Evolutionary conservation across 345 rosid species (phyloP).

Genomic region (Anacardium occidentale): DNA sequence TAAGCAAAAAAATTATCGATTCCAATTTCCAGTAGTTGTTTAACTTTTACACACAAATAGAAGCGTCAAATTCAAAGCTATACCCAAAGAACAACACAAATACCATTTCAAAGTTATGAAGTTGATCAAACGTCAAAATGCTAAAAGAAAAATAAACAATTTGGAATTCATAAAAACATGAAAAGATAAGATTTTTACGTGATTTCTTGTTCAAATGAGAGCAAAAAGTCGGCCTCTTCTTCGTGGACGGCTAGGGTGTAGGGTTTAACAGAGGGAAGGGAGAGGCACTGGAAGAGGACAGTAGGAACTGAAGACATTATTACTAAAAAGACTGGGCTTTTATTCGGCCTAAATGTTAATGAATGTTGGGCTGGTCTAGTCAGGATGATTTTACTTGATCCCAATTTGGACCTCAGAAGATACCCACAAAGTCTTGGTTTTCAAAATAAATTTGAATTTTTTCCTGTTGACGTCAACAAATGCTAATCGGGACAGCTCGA

Average conservation of each 20-base stretch:
- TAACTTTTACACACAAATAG: background rate
- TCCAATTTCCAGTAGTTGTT: background rate
- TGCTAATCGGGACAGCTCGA: too few species aligned
- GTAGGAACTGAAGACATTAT: background rate
- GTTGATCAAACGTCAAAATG: background rate
- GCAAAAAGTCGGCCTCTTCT: background rate
- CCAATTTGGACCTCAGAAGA: background rate
- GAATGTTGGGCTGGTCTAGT: background rate
- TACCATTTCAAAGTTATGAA: background rate
- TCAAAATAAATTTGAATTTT: too few species aligned
- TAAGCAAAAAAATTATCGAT: too few species aligned
- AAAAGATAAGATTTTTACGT: background rate
- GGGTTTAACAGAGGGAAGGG: slow-evolving; percentile 6
- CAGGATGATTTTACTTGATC: too few species aligned
- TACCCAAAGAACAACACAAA: background rate
- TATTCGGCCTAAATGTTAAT: background rate
- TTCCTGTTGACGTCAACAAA: too few species aligned
- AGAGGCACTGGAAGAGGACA: background rate
- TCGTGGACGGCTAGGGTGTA: slow-evolving; percentile 12
- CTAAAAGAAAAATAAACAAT: background rate
- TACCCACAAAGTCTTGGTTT: too few species aligned
- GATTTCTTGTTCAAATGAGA: background rate
- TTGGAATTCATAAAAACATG: background rate
- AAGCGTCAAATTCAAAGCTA: too few species aligned
- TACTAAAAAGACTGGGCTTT: background rate